Base-by-base conservation (phyloP, 495 filamentous ascomycete genomes). In the Aspergillus coremiiformis region DNA sequence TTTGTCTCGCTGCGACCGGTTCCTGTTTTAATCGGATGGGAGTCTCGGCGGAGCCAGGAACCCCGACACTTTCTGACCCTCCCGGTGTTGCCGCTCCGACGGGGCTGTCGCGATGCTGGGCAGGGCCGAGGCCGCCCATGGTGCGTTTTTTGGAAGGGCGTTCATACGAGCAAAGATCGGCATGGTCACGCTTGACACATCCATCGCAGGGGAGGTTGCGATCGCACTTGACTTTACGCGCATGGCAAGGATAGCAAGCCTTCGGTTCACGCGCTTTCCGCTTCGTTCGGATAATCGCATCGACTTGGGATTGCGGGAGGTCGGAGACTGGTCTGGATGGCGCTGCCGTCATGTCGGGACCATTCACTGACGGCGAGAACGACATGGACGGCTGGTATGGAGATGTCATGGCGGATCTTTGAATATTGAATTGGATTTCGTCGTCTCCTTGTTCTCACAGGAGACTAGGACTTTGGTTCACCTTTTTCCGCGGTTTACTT, bases 221-320 rank as follows among this genome's bases (percentile, higher is more conserved):
- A 65, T 86, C 83, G 60, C 84, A 88, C 69, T 84, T 87, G 37
- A 87, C 84, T 58, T 88, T 88, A 20, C 84, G 74, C 64, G 84
- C 82, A 54, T 85, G 74, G 65, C 84, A 87, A 24, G 84, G 84
- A 71, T 84, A 88, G 65, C 84, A 88, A 30, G 84, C 84, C 53
- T 74, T 74, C 5, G 73, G 73, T 44, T 73, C 69, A 14, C 73
- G 71, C 21, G 70, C 71, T 52, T 75, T 75, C 45, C 71, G 67
- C 57, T 77, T 77, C 27, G 71, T 71, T 44, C 73, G 69, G 49
- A 77, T 77, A 24, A 77, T 77, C 32, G 73, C 73, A 50, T 77
- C 73, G 44, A 77, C 69, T 53, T 77, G 69, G 27, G 68, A 60
- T 54, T 73, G 73, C 22, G 72, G 69, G 17, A 75, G 61, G 48